A percentile compares a stretch with the other conserved stretches of the same genome.
Evolutionary conservation across 2,329 filamentous ascomycete species (phyloP).

Genomic region (Nothophoma quercina): DNA sequence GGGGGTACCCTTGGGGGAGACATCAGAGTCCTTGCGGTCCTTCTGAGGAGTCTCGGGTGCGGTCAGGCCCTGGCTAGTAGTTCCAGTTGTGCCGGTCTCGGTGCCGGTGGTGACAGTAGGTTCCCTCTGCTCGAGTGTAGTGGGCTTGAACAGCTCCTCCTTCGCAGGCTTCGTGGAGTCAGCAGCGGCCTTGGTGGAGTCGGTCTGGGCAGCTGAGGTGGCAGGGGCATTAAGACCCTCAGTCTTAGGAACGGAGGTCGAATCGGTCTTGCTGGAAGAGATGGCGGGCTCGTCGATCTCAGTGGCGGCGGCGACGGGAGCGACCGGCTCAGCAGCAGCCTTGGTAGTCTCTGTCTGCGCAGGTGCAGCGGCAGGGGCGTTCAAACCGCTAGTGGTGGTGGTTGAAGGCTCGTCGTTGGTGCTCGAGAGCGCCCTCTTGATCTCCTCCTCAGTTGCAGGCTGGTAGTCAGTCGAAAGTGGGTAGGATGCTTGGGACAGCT

Average conservation of each 20-base stretch:
- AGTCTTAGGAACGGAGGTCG: slow-evolving; percentile 11
- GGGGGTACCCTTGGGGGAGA: slow-evolving; percentile 49
- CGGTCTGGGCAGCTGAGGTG: slow-evolving; percentile 36
- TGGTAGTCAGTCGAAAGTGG: slow-evolving; percentile 14
- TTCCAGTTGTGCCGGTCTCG: slow-evolving; percentile 42
- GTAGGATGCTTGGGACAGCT: slow-evolving; percentile 6
- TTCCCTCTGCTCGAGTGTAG: slow-evolving; percentile 48
- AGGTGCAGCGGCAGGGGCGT: slow-evolving; percentile 47
- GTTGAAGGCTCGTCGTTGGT: slow-evolving; percentile 23
- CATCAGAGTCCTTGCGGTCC: slow-evolving; percentile 33
- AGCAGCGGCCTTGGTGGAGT: slow-evolving; percentile 32
- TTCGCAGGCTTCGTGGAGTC: slow-evolving; percentile 50
- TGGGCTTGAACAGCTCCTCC: slow-evolving; percentile 51
- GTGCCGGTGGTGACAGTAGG: slow-evolving; percentile 53
- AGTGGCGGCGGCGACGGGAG: not conserved
- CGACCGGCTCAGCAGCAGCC: slow-evolving; percentile 46
- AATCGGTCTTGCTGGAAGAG: slow-evolving; percentile 17
- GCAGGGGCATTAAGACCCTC: slow-evolving; percentile 50
- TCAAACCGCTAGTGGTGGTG: slow-evolving; percentile 33
- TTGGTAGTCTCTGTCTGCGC: slow-evolving; percentile 40
- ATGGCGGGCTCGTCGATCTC: slow-evolving; percentile 7
- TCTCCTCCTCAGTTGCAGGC: slow-evolving; percentile 10
- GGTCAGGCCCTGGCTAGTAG: slow-evolving; percentile 29
- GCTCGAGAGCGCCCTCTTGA: slow-evolving; percentile 6
- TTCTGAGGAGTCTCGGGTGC: slow-evolving; percentile 40